Percentiles rank a stretch among this genome's conserved stretches.
phyloP scores from a whole-genome alignment of 768 basidiomycete species.

The Scleroderma bovista region DNA sequence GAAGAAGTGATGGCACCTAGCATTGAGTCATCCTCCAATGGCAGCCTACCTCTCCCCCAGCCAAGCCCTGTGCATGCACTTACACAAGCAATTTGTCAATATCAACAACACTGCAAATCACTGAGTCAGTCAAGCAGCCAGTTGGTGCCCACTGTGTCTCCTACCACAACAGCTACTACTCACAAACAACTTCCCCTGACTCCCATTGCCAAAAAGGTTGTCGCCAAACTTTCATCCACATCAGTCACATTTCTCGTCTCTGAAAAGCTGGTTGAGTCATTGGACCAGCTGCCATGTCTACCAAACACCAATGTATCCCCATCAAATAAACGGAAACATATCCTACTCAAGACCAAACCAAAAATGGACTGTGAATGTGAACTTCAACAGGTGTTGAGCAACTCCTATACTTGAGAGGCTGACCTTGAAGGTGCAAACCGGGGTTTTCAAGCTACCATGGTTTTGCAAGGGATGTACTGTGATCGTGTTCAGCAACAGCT shows the following conservation, averaged over 20 bases:
- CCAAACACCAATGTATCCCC: not conserved
- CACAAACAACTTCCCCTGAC: not conserved
- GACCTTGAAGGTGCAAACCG: constrained; percentile 1
- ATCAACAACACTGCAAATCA: too few relatives aligned
- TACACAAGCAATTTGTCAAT: not conserved
- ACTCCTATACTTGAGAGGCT: not conserved
- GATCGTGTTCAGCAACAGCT: not conserved
- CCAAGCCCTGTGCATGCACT: constrained; percentile 5
- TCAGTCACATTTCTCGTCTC: constrained; percentile 3
- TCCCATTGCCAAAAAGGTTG: not conserved
- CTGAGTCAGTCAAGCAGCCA: too few relatives aligned
- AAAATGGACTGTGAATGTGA: not conserved
- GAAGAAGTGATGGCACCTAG: constrained; percentile 33
- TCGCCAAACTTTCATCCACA: not conserved
- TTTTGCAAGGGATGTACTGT: constrained; percentile 4
- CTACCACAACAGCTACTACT: not conserved
- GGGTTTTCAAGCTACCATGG: not conserved
- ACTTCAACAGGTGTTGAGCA: constrained; percentile 1
- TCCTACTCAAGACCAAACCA: constrained; percentile 1
- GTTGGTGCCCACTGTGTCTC: too few relatives aligned
- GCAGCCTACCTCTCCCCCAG: constrained; percentile 16
- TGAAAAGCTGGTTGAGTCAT: not conserved
- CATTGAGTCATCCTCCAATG: constrained; percentile 19
- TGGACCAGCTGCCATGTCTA: not conserved
- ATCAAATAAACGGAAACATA: not conserved